These are phyloP conservation scores for Neurospora sp. DNA, from an alignment of 495 filamentous ascomycete species.

Conservation along the genomic window DNA sequence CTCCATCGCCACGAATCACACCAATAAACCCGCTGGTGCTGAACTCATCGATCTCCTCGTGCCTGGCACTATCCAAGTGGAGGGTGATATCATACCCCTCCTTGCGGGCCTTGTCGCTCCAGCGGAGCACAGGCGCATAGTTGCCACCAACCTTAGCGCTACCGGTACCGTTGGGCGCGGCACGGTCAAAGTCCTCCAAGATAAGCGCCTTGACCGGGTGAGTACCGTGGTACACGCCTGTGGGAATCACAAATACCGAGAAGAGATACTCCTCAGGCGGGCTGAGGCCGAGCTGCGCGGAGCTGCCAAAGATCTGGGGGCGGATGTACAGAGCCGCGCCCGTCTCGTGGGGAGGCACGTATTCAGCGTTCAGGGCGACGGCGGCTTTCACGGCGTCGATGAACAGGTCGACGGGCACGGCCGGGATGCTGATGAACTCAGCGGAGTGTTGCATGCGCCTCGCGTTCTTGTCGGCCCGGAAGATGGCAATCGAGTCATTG, in stretches of 20 bases:
- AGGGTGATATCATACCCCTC: slow-evolving; percentile 80
- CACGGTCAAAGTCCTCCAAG: slow-evolving; percentile 66
- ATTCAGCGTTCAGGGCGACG: slow-evolving; percentile 76
- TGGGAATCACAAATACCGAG: slow-evolving; percentile 73
- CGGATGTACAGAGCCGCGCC: slow-evolving; percentile 85
- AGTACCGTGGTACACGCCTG: slow-evolving; percentile 81
- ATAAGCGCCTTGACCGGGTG: slow-evolving; percentile 72
- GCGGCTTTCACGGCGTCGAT: slow-evolving; percentile 64
- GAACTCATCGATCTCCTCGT: slow-evolving; percentile 81
- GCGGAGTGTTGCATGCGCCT: slow-evolving; percentile 69
- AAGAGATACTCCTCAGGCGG: slow-evolving; percentile 87
- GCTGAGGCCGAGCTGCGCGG: slow-evolving; percentile 67
- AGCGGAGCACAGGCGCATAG: slow-evolving; percentile 72
- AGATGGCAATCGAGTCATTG: slow-evolving; percentile 55
- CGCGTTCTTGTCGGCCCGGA: slow-evolving; percentile 75
- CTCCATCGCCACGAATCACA: slow-evolving; percentile 46
- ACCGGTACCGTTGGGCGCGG: slow-evolving; percentile 64
- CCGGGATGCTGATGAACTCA: slow-evolving; percentile 67
- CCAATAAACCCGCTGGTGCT: slow-evolving; percentile 82
- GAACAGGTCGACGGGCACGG: slow-evolving; percentile 63
- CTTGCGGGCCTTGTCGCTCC: slow-evolving; percentile 62
- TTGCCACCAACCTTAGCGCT: slow-evolving; percentile 70
- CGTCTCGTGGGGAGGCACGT: slow-evolving; percentile 72
- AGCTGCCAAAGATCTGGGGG: slow-evolving; percentile 74
- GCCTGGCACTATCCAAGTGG: slow-evolving; percentile 71